Evolutionary conservation across 208 protist genomes (phyloP).

Genomic region (Leishmania lainsoni): DNA sequence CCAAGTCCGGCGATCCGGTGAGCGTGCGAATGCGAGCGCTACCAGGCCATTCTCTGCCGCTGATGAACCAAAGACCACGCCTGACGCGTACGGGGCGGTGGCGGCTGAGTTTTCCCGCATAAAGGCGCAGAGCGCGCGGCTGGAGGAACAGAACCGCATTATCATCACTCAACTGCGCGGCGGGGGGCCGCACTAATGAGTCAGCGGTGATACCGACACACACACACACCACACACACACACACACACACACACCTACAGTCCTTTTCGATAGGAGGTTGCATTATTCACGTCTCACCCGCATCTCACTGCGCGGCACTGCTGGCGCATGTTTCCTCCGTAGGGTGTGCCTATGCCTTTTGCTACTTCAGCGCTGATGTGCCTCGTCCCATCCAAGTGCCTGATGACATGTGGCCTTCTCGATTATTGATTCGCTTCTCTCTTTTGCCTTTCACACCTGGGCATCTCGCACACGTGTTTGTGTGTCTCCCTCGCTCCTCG

Average conservation of each 20-base stretch:
- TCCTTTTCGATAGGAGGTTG: neutral
- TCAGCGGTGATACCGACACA: too few relatives aligned
- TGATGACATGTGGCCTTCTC: neutral
- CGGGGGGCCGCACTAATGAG: neutral
- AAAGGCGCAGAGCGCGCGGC: slow-evolving; percentile 51
- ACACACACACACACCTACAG: neutral
- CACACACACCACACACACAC: neutral
- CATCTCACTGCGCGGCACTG: neutral
- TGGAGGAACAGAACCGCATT: slow-evolving; percentile 63
- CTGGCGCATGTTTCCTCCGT: neutral
- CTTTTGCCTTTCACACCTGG: neutral
- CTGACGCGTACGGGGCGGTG: slow-evolving; percentile 20
- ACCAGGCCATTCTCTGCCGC: neutral
- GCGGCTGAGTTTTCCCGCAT: slow-evolving; percentile 45
- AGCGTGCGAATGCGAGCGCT: neutral
- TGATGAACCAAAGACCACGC: neutral
- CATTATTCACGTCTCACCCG: neutral
- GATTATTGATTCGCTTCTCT: neutral
- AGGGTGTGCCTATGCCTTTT: neutral
- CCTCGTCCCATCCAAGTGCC: neutral
- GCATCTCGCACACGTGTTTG: neutral
- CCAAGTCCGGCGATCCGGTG: slow-evolving; percentile 29
- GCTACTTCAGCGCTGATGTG: neutral
- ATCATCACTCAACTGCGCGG: slow-evolving; percentile 44
- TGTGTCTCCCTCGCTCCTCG: neutral